Base-by-base conservation (phyloP, 352 stramenopile species). In the Phytophthora boehmeriae region DNA sequence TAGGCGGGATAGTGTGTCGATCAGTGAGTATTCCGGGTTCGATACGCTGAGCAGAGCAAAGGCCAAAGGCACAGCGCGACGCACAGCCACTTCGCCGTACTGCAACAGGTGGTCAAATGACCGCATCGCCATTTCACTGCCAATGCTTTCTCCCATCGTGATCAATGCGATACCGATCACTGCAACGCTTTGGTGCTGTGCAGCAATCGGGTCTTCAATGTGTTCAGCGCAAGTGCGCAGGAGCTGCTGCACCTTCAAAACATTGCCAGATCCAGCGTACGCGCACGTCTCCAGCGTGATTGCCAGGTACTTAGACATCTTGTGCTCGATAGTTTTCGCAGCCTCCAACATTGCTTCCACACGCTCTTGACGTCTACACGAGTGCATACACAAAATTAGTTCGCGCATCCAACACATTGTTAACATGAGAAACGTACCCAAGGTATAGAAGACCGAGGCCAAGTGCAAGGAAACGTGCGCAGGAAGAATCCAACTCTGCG, bases 21-120 rank as follows among this genome's bases (percentile, higher is more conserved):
- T 92, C 35, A 93, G 62, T 48, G 85, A 86, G 69, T 99, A 99
- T 67, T 99, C 97, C 30, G 98, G 97, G 79, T 99, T 98, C 17
- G 95, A 99, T 48, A 99, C 88, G 63, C 98, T 95, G 28, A 99
- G 80, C 28, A 99, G 73, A 48, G 97, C 96, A 51, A 99, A 85
- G 9, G 97, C 94, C 22, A 99, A 84, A 17, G 98, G 97, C 32
- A 99, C 97, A 19, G 96, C 97, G 22, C 97, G 91, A 57, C 97
- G 95, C 51, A 99, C 97, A 5, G 93, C 90, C 32, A 99, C 84
- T 76, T 99, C 97, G 39, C 97, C 98, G 73, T 99, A 99, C 76
- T 99, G 98, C 30, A 99, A 87, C 64, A 99, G 86, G 73, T 99
- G 98, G 58, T 99, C 97, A 68, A 99, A 99, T 38, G 97, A 98